These are phyloP conservation scores for Populus simonii DNA, from an alignment of 345 rosid genomes.

Conservation along the genomic window DNA sequence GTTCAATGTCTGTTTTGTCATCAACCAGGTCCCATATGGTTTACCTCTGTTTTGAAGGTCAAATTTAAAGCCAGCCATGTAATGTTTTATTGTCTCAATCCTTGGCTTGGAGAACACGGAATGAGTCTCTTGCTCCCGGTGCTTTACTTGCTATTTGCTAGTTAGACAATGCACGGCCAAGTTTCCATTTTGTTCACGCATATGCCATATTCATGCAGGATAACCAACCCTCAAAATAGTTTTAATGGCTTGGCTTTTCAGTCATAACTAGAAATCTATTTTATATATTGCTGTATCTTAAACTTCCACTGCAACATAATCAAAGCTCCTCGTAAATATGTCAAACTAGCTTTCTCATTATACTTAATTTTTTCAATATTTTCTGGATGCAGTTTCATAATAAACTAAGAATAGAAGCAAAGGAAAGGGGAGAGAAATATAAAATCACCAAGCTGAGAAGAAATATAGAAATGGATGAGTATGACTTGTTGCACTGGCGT, in stretches of 20 bases:
- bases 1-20: not conserved
- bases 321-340: not conserved
- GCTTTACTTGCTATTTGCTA: too few relatives aligned
- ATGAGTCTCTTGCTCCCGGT: not conserved
- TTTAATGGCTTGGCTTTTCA: not conserved
- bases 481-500: constrained; percentile 79
- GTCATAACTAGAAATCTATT: not conserved
- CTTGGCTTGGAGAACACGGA: not conserved
- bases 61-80: not conserved
- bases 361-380: not conserved
- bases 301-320: not conserved
- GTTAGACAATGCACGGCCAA: not conserved
- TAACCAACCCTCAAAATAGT: not conserved
- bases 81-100: not conserved
- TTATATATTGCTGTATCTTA: not conserved
- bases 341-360: not conserved
- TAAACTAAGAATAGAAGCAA: constrained; percentile 63
- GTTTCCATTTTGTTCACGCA: too few relatives aligned
- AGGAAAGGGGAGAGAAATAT: constrained; percentile 69
- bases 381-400: constrained; percentile 54
- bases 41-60: too few relatives aligned
- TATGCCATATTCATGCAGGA: too few relatives aligned
- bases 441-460: constrained; percentile 66
- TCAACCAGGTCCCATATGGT: too few relatives aligned
- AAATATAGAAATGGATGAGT: constrained; percentile 91